Evolutionary conservation across 1,284 basidiomycete species (phyloP), one percentile per base, ranked within the genome.

Genomic region (Neonothopanus nambi): DNA sequence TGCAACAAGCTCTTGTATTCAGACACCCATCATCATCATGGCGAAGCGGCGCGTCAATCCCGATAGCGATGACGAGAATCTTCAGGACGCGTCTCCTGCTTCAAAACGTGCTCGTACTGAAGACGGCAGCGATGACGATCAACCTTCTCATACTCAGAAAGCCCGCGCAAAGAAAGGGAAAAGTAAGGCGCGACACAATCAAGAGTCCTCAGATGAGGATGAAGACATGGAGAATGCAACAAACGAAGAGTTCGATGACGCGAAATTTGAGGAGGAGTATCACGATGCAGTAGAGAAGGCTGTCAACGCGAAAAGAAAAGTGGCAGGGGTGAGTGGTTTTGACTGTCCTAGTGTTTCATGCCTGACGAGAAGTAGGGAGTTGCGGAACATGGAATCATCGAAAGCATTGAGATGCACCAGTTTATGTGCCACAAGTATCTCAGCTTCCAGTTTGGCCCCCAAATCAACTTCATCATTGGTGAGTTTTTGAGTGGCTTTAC

Each of bases 381-480:
- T 43, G 90, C 92, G 3, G 86, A 93, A 46, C 82, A 88, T 61
- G 96, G 95, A 11, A 87, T 96, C 57, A 91, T 98, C 59, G 89
- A 94, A 63, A 78, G 78, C 21, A 82, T 99, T 48, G 87, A 92
- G 63, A 84, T 97, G 79, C 78, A 85, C 65, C 90, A 98, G 68
- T 99, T 99, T 72, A 98, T 99, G 95, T 98, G 95, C 68, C 97
- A 99, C 73, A 80, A 85, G 65, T 86, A 82, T 68, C 79, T 95
- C 44, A 84, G 79, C 0, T 90, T 97, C 68, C 77, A 80, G 5
- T 93, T 97, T 61, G 93, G 89, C 0, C 87, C 89, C 3, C 92
- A 94, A 68, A 90, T 98, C 67, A 98, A 99, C 73, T 98, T 99
- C 66, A 89, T 99, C 60, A 96, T 98, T 54, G 97, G 97, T 79